Base-by-base conservation (phyloP, 2,329 filamentous ascomycete genomes). In the Lizonia empirigonia region DNA sequence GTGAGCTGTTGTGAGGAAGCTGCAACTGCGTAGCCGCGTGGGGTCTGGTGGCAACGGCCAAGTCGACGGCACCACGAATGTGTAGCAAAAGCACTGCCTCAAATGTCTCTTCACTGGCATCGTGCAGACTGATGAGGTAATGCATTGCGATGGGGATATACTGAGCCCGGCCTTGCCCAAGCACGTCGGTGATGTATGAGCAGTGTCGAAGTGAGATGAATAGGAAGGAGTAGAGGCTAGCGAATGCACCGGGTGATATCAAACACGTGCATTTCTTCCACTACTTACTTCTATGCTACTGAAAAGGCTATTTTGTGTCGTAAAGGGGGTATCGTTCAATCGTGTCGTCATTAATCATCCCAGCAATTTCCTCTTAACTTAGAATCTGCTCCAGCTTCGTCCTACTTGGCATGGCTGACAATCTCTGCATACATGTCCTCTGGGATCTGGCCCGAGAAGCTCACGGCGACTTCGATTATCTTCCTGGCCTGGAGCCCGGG, bases 381-480 rank as follows among this genome's bases (percentile, higher is more conserved):
- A 8, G 22, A 26, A 39, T 24, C 27, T 5, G 7, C 15, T 12
- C 30, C 49, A 19, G 34, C 24, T 8, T 13, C 44, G 5, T 22
- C 22, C 44, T 74, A 92, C 65, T 88, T 88, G 6, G 93, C 93
- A 72, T 99, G 94, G 32, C 82, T 81, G 42, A 97, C 86, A 66
- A 99, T 91, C 71, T 96, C 90, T 41, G 88, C 86, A 69, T 97
- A 99, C 38, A 97, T 81, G 60, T 95, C 89, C 56, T 91, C 86
- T 2, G 94, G 93, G 46, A 99, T 91, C 79, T 92, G 94, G 63
- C 88, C 87, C 50, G 96, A 88, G 64, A 97, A 88, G 44, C 87
- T 86, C 62, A 97, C 85, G 0, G 93, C 93, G 49, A 95, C 83
- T 36, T 85, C 85, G 71, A 95, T 94, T 66, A 96, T 89, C 59